Evolutionary conservation across 495 filamentous ascomycete species (phyloP).

Genomic region (Tuber aestivum): DNA sequence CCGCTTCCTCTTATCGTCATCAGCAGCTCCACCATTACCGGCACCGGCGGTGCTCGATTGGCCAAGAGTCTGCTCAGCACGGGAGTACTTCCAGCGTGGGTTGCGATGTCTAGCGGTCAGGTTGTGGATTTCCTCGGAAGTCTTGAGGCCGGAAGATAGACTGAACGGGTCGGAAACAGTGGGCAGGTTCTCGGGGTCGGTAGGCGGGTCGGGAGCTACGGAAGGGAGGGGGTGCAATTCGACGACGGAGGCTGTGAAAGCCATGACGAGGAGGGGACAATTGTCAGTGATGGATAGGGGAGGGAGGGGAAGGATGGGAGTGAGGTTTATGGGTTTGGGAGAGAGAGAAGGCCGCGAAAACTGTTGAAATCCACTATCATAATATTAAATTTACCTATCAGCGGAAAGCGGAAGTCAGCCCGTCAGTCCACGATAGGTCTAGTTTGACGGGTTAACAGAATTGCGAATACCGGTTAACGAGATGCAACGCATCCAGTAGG

Average conservation of each 20-base stretch:
- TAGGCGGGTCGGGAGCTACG: constrained; percentile 8
- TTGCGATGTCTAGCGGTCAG: constrained; percentile 63
- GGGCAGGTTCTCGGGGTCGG: constrained; percentile 25
- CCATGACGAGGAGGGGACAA: neutral
- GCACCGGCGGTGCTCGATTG: constrained; percentile 40
- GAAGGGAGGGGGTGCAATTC: constrained; percentile 25
- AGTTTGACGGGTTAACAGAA: neutral
- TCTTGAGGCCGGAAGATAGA: constrained; percentile 72
- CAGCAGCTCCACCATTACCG: constrained; percentile 44
- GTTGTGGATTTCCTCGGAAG: constrained; percentile 65
- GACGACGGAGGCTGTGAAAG: constrained; percentile 18
- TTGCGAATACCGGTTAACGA: neutral
- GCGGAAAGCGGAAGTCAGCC: neutral
- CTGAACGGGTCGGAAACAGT: constrained; percentile 65
- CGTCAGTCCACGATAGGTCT: neutral
- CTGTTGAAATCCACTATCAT: neutral
- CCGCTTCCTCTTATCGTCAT: constrained; percentile 43
- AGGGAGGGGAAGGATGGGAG: neutral
- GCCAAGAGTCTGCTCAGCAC: constrained; percentile 13
- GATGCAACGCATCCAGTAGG: neutral
- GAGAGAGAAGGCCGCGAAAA: neutral
- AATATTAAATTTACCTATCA: neutral
- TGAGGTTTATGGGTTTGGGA: neutral
- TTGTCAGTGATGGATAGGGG: neutral
- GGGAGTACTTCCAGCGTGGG: constrained; percentile 63